Conservation (phyloP, 2,329 filamentous ascomycete species). For the Xylariales sp. region DNA sequence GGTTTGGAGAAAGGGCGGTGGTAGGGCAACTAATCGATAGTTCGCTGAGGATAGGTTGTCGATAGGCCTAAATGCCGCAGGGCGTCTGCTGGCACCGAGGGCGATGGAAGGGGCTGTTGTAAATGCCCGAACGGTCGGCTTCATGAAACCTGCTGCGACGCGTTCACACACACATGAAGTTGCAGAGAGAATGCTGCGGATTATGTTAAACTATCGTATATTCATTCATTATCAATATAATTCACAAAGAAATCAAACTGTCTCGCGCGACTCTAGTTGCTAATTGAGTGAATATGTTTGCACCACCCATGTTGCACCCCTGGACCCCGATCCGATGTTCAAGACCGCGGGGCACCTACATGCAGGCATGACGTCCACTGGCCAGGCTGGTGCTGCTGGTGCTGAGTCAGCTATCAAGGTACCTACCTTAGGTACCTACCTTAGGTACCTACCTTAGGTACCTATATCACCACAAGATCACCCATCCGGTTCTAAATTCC, state of each 20-base stretch:
- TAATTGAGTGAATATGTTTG: neutral
- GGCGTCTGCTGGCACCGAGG: slow-evolving; percentile 10
- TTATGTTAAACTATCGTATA: neutral
- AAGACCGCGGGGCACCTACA: slow-evolving; percentile 22
- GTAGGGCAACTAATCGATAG: neutral
- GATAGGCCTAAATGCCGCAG: slow-evolving; percentile 32
- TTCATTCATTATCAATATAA: neutral
- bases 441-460: too few species aligned
- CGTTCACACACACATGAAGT: neutral
- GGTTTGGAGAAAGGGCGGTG: slow-evolving; percentile 9
- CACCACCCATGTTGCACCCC: neutral
- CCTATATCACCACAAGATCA: too few species aligned
- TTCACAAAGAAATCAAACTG: too few species aligned
- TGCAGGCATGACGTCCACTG: slow-evolving; percentile 23
- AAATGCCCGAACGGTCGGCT: slow-evolving; percentile 15
- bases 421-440: too few species aligned
- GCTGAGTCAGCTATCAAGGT: slow-evolving; percentile 19
- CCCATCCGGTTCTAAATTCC: too few species aligned
- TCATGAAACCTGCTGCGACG: slow-evolving; percentile 27
- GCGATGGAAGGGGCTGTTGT: slow-evolving; percentile 11
- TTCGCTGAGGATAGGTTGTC: neutral
- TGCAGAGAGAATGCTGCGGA: neutral
- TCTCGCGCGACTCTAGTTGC: neutral
- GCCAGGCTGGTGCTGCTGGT: neutral
- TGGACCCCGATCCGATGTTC: slow-evolving; percentile 9